Conservation (phyloP, 2,329 filamentous ascomycete genomes). For the Aspergillus quadricinctus region DNA sequence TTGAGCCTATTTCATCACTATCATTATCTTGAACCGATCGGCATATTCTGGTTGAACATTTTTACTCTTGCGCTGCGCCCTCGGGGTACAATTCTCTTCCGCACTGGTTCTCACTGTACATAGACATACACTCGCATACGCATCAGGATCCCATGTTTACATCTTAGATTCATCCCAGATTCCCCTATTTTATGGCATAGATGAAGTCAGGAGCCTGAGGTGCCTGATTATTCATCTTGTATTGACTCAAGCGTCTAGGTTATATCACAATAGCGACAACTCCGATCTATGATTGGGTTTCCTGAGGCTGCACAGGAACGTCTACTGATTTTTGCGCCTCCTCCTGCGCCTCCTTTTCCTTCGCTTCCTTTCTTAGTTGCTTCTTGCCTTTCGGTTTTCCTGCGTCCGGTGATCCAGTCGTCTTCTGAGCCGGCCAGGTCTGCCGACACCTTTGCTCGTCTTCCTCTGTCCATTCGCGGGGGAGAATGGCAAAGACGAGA, state of each 20-base stretch:
- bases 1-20: background rate
- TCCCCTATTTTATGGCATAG: slow-evolving; percentile 1
- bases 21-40: background rate
- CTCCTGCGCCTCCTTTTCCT: slow-evolving; percentile 40
- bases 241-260: background rate
- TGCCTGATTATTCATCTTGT: background rate
- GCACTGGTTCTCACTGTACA: slow-evolving; percentile 4
- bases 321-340: slow-evolving; percentile 6
- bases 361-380: slow-evolving; percentile 39
- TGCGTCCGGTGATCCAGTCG: slow-evolving; percentile 27
- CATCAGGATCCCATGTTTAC: background rate
- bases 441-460: slow-evolving; percentile 68
- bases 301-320: slow-evolving; percentile 2
- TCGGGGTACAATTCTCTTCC: background rate
- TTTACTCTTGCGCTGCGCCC: background rate
- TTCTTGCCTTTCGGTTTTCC: slow-evolving; percentile 33
- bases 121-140: slow-evolving; percentile 6
- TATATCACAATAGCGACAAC: background rate
- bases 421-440: slow-evolving; percentile 61
- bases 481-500: slow-evolving; percentile 84
- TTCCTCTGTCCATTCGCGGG: slow-evolving; percentile 77
- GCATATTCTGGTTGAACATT: background rate
- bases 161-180: background rate
- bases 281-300: background rate
- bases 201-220: background rate